Evolutionary conservation across 768 basidiomycete genomes (phyloP).

Genomic region (Lactarius sp.): DNA sequence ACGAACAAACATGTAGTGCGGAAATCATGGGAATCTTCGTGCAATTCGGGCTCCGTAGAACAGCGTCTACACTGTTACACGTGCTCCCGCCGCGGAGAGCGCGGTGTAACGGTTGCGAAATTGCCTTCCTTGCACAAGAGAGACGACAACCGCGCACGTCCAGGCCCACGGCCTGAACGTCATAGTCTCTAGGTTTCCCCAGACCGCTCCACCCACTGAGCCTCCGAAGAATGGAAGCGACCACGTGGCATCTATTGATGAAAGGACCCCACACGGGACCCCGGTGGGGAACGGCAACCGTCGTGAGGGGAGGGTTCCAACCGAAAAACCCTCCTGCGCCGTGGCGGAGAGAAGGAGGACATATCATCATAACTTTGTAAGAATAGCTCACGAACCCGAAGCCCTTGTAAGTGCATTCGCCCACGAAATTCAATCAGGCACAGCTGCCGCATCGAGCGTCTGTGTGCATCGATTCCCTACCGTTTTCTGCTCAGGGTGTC

Average conservation of each 20-base stretch:
- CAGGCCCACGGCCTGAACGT: conserved; percentile 7
- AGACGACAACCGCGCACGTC: not conserved
- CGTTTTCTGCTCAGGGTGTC: conserved; percentile 4
- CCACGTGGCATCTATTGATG: conserved; percentile 8
- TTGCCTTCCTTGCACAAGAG: not conserved
- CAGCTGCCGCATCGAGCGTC: not conserved
- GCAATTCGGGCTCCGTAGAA: conserved; percentile 13
- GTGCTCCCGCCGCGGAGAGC: conserved; percentile 15
- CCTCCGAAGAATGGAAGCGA: not conserved
- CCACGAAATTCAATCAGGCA: conserved; percentile 8
- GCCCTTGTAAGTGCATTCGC: not conserved
- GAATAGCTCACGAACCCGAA: not conserved
- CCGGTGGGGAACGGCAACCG: conserved; percentile 7
- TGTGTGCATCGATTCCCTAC: conserved; percentile 10
- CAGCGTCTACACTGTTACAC: not conserved
- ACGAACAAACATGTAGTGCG: conserved; percentile 8
- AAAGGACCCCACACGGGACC: not conserved
- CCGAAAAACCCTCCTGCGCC: conserved; percentile 5
- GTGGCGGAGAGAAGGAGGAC: conserved; percentile 12
- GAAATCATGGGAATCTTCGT: conserved; percentile 2
- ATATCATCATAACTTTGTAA: not conserved
- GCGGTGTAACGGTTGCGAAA: conserved; percentile 5
- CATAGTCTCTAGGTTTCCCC: conserved; percentile 17
- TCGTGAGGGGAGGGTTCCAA: conserved; percentile 7
- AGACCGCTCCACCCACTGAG: not conserved